Evolutionary conservation across 192 early-diverging fungal species (phyloP), one percentile per base, ranked within the genome.

Genomic region (Backusella circina): DNA sequence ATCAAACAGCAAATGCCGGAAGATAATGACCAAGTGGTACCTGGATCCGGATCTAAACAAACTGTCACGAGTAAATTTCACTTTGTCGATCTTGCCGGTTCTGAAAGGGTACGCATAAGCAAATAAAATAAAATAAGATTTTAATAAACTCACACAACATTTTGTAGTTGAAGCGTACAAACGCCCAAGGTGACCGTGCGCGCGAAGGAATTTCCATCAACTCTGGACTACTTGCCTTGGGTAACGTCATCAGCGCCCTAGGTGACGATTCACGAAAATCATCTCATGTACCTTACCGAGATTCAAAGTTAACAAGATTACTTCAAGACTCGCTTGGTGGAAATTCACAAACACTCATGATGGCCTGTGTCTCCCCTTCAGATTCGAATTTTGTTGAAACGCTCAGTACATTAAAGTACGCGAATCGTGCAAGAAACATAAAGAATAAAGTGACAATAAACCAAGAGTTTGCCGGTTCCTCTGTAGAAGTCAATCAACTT

Each of bases 1-100:
- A 86, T 99, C 74, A 88, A 90, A 70, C 98, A 99, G 80, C 84
- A 90, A 36, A 81, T 80, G 35, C 73, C 86, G 47, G 81, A 84
- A 50, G 81, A 83, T n/a, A n/a, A n/a, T 32, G 77, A 81, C 1
- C 30, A 75, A 10, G 33, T 21, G 35, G 37, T 33, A n/a, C 23
- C 61, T 65, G 30, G 35, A 35, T 35, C 44, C 28, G 21, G 5
- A 3, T 28, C 35, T 21, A 37, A 35, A 66, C 69, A 41, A 21
- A 47, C 31, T 35, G 54, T 47, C 72, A 75, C 28, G 32, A 84
- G 95, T 35, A 99, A 99, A 84, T 97, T 99, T 74, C 95, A 98
- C 79, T 99, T 99, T 87, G 98, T 99, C 12, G 98, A 99, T 85
- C 82, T 99, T 82, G 98, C 98, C 18, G 98, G 98, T 28, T 96